Evolutionary conservation across 352 stramenopile genomes (phyloP).

Genomic region (Phytophthora agathidicida): DNA sequence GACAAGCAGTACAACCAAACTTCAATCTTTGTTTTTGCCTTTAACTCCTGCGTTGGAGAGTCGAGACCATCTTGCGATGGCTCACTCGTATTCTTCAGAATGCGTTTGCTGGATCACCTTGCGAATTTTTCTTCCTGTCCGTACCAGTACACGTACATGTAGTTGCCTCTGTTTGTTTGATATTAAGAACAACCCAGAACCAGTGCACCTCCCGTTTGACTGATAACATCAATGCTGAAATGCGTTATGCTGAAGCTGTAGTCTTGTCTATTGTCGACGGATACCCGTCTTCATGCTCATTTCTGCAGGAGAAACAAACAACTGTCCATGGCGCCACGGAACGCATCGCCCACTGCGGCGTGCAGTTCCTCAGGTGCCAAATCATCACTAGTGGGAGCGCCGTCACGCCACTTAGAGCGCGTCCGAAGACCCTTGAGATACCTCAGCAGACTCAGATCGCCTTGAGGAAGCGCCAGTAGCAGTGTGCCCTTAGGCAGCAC

Average conservation of each 20-base stretch:
- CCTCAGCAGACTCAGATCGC: slow-evolving; percentile 68
- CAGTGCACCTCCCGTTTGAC: too few species aligned
- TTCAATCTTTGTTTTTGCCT: slow-evolving; percentile 16
- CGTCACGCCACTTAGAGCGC: slow-evolving; percentile 79
- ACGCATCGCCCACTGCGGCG: slow-evolving; percentile 68
- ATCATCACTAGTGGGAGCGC: slow-evolving; percentile 27
- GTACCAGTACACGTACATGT: too few species aligned
- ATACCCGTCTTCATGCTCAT: slow-evolving; percentile 1
- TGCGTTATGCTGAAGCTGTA: slow-evolving; percentile 8
- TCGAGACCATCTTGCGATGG: too few species aligned
- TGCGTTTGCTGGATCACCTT: too few species aligned
- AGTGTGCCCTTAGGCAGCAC: slow-evolving; percentile 58
- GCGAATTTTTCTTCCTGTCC: too few species aligned
- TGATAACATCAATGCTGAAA: slow-evolving; percentile 7
- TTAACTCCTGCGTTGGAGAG: not conserved
- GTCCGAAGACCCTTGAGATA: slow-evolving; percentile 80
- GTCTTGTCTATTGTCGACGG: slow-evolving; percentile 3
- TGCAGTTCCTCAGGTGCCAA: slow-evolving; percentile 56
- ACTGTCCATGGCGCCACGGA: slow-evolving; percentile 72
- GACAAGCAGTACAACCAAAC: slow-evolving; percentile 3
- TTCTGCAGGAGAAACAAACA: slow-evolving; percentile 81
- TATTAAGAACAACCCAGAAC: too few species aligned
- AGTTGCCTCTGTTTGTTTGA: too few species aligned
- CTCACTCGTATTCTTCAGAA: too few species aligned
- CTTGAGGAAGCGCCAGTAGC: slow-evolving; percentile 72